Evolutionary conservation across 768 basidiomycete genomes (phyloP), one percentile per base, ranked within the genome.

Genomic region (Strobilomyces echinocephalus): DNA sequence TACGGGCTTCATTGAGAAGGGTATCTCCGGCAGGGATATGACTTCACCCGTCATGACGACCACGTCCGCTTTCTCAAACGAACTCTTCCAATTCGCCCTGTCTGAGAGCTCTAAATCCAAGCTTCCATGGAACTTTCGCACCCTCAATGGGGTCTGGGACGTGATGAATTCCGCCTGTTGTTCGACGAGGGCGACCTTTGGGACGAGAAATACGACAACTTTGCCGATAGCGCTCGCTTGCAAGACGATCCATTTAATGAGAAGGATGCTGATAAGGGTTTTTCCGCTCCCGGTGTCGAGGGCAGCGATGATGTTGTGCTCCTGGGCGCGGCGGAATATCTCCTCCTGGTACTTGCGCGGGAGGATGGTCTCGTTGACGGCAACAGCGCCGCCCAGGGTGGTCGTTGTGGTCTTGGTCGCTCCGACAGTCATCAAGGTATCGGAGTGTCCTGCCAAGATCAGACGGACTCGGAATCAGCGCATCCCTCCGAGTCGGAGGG

Each of bases 151-250:
- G 1, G 87, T 86, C 56, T 88, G 76, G 56, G 78, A 73, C 12
- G 75, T 63, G 50, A 92, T 79, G 58, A 85, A 89, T 21, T 79
- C 73, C 20, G 78, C 81, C 64, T 93, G 90, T 64, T 95, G 93
- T 58, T 87, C 81, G 20, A 94, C 93, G 15, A 95, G 79, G 3
- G 89, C 78, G 4, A 92, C 90, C 59, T 87, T 87, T 0, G 93
- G 93, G 3, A 91, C 91, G 33, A 95, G 77, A 63, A 94, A 94
- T 10, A 92, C 77, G 58, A 85, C 77, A 44, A 80, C 77, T 67
- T 88, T 89, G 49, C 76, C 77, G 39, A 70, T 60, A 2, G 78
- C 74, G 15, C 66, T 60, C 18, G 80, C 74, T 55, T 79, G 79
- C 0, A 79, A 63, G 18, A 81, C 74, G 51, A 87, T 77, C 85